Evolutionary conservation across 2,329 filamentous ascomycete genomes (phyloP), one percentile per base, ranked within the genome.

Genomic region (Geosmithia flava): DNA sequence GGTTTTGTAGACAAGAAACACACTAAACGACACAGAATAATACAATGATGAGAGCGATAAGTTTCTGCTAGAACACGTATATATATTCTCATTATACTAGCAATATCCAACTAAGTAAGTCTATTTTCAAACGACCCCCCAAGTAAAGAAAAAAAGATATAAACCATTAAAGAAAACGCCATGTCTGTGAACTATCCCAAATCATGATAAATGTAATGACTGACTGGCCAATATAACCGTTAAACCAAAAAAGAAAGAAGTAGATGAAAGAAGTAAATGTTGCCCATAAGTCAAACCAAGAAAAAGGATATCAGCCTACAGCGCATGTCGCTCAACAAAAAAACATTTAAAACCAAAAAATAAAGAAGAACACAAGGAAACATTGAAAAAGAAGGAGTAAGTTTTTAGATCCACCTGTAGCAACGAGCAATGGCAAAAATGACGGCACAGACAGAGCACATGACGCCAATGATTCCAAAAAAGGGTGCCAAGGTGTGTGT

Each of bases 401-500:
- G 27, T 41, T 27, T 49, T 56, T 55, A 78, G 44, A 78, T 75
- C 49, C 72, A 75, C 44, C 58, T 59, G 55, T 66, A 63, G 53
- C 60, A 62, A 46, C 74, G 65, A 15, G 76, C 76, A 55, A 69
- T 57, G 4, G 62, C 48, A 17, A 79, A 54, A 44, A 71, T 69
- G 2, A 74, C 45, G 13, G 69, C 52, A 45, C 71, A 76, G 50
- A 82, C 73, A 17, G 68, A 53, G 16, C 78, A 58, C 54, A 90
- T 75, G 49, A 68, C 68, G 15, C 61, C 65, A 39, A 76, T 60
- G 41, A 76, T 73, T n/a, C 60, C 63, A 48, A 71, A 74, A 54
- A 82, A 80, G 2, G 71, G 63, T 3, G 69, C 64, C 29, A 90
- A 72, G 39, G 70, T 70, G 1, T 73, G 72, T 0, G 62, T 70